Evolutionary conservation across 2,329 filamentous ascomycete species (phyloP).

Genomic region (Hansfordia pulvinata): DNA sequence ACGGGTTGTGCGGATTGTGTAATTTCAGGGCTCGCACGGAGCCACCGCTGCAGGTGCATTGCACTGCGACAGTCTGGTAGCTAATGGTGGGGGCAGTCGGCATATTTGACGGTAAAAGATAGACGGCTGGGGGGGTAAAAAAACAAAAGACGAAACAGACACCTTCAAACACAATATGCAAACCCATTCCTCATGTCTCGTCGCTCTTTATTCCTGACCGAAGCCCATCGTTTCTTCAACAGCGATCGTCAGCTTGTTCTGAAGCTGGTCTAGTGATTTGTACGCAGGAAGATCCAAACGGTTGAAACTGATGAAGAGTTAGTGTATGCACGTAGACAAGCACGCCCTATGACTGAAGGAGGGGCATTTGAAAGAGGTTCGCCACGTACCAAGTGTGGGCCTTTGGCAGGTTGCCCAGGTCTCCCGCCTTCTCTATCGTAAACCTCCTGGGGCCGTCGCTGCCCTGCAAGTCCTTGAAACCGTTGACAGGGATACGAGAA

Average conservation of each 20-base stretch:
- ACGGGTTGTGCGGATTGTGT: too few species aligned
- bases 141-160: too few species aligned
- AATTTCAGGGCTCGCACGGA: too few species aligned
- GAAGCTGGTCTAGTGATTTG: conserved; percentile 73
- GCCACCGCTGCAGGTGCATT: too few species aligned
- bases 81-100: too few species aligned
- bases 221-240: conserved; percentile 99
- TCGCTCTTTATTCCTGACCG: conserved; percentile 80
- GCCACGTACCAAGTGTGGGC: conserved; percentile 84
- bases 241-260: conserved; percentile 85
- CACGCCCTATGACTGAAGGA: not conserved
- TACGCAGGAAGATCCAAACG: conserved; percentile 90
- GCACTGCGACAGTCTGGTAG: too few species aligned
- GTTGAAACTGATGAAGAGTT: conserved; percentile 61
- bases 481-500: conserved; percentile 94
- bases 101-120: too few species aligned
- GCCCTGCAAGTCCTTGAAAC: conserved; percentile 97
- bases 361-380: conserved; percentile 1
- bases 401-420: conserved; percentile 82
- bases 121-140: too few species aligned
- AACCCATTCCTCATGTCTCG: too few species aligned
- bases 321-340: conserved; percentile 2
- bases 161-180: too few species aligned
- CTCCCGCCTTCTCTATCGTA: conserved; percentile 95
- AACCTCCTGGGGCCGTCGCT: conserved; percentile 91